phyloP scores from a whole-genome alignment of 345 rosid species.

The Eucalyptus tenuipes region DNA sequence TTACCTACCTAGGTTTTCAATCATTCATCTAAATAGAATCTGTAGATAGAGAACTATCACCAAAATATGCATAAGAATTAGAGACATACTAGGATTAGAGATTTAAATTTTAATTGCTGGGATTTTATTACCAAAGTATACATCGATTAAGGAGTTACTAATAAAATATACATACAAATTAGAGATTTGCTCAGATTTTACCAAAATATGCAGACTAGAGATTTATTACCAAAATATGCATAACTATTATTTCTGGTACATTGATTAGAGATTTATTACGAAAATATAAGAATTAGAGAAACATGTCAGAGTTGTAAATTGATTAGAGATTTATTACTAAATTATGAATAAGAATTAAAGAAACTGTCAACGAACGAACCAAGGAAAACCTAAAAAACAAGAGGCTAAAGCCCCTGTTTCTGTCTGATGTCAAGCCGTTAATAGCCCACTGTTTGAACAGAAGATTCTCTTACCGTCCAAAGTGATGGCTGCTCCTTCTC shows the following conservation, averaged over 20 bases:
- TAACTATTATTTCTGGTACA: background rate
- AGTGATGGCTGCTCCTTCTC: background rate
- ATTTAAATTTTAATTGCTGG: background rate
- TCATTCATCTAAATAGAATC: background rate
- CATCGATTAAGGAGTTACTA: background rate
- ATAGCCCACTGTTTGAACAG: background rate
- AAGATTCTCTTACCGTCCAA: background rate
- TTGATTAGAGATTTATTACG: background rate
- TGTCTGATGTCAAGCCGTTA: background rate
- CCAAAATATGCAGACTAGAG: background rate
- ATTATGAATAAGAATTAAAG: background rate
- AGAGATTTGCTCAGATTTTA: background rate
- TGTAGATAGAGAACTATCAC: background rate
- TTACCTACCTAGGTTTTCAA: background rate
- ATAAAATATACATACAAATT: background rate
- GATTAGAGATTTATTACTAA: background rate
- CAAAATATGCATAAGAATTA: background rate
- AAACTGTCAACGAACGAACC: background rate
- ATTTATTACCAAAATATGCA: background rate
- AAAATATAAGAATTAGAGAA: too few relatives aligned
- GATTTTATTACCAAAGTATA: background rate
- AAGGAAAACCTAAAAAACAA: slow-evolving; percentile 7
- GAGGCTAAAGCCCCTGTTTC: slow-evolving; percentile 32
- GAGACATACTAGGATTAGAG: background rate
- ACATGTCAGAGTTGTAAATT: too few relatives aligned